phyloP scores from a whole-genome alignment of 805 yeast species.

The Nakazawaea molendinolei region DNA sequence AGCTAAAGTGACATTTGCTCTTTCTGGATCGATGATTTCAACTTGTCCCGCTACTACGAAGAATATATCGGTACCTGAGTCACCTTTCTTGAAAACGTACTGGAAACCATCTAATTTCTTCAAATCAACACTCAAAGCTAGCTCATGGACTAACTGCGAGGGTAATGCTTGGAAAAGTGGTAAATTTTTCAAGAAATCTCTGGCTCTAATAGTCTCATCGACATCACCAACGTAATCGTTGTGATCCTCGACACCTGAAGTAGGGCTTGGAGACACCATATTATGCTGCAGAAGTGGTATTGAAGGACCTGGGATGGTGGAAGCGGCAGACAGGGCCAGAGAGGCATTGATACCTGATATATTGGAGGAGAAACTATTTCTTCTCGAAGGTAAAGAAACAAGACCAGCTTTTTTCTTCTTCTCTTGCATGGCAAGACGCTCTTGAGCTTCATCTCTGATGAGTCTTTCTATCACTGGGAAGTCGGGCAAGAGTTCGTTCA shows the following conservation, averaged over 20 bases:
- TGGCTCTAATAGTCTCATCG: slow-evolving; percentile 41
- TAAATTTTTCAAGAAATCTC: slow-evolving; percentile 49
- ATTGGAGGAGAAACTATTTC: slow-evolving; percentile 9
- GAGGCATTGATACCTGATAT: slow-evolving; percentile 20
- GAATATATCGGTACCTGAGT: slow-evolving; percentile 55
- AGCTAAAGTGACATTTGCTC: slow-evolving; percentile 41
- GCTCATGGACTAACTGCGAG: slow-evolving; percentile 49
- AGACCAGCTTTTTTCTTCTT: slow-evolving; percentile 44
- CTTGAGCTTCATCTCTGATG: slow-evolving; percentile 76
- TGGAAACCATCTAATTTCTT: slow-evolving; percentile 47
- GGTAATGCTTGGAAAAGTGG: slow-evolving; percentile 58
- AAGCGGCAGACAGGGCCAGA: slow-evolving; percentile 23
- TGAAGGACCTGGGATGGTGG: slow-evolving; percentile 33
- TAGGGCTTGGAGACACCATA: not conserved
- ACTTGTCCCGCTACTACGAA: slow-evolving; percentile 66
- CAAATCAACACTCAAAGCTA: slow-evolving; percentile 61
- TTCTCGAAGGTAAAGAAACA: slow-evolving; percentile 17
- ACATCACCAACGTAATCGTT: slow-evolving; percentile 27
- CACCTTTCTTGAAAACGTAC: slow-evolving; percentile 53
- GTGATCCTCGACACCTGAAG: not conserved
- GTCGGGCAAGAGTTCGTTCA: slow-evolving; percentile 50
- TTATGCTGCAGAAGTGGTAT: slow-evolving; percentile 25
- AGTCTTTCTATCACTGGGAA: slow-evolving; percentile 62
- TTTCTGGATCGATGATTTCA: slow-evolving; percentile 46
- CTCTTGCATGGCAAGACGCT: slow-evolving; percentile 64